Evolutionary conservation across 768 basidiomycete genomes (phyloP).

Genomic region (Tubosaeta sp.): DNA sequence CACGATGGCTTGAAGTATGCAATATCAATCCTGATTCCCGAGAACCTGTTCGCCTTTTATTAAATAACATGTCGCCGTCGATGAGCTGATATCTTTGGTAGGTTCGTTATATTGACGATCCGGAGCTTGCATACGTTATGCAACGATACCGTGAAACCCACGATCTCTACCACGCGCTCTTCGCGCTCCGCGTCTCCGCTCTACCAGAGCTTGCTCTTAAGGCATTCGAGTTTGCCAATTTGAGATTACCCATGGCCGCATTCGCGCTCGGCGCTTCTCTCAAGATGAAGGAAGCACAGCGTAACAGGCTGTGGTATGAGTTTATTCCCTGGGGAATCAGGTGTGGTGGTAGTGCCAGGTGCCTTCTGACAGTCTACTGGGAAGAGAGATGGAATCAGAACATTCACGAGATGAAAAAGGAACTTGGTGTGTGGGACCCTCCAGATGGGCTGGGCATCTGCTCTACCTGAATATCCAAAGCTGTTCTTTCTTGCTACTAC

Average conservation of each 20-base stretch:
- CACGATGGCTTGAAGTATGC: conserved; percentile 85
- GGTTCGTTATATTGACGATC: conserved; percentile 94
- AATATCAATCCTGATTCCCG: conserved; percentile 92
- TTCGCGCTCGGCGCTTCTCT: conserved; percentile 59
- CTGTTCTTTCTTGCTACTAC: background rate
- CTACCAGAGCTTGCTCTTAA: conserved; percentile 93
- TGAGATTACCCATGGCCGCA: conserved; percentile 83
- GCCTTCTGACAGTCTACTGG: conserved; percentile 92
- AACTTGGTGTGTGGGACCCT: conserved; percentile 82
- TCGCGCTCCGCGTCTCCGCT: conserved; percentile 83
- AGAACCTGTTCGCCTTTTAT: conserved; percentile 61
- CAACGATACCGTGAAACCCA: conserved; percentile 97
- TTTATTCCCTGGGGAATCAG: conserved; percentile 92
- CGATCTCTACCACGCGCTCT: conserved; percentile 94
- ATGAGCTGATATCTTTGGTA: conserved; percentile 28
- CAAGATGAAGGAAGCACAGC: conserved; percentile 36
- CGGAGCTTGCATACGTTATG: conserved; percentile 96
- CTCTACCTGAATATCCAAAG: background rate
- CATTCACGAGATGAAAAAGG: conserved; percentile 75
- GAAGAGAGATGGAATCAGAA: conserved; percentile 89
- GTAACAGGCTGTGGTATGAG: conserved; percentile 62
- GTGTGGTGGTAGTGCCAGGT: conserved; percentile 70
- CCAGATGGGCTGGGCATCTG: conserved; percentile 38
- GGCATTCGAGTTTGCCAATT: conserved; percentile 89
- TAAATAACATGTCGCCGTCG: background rate